Evolutionary conservation across 345 rosid genomes (phyloP), one percentile per base, ranked within the genome.

Genomic region (Euphorbia tirucalli): DNA sequence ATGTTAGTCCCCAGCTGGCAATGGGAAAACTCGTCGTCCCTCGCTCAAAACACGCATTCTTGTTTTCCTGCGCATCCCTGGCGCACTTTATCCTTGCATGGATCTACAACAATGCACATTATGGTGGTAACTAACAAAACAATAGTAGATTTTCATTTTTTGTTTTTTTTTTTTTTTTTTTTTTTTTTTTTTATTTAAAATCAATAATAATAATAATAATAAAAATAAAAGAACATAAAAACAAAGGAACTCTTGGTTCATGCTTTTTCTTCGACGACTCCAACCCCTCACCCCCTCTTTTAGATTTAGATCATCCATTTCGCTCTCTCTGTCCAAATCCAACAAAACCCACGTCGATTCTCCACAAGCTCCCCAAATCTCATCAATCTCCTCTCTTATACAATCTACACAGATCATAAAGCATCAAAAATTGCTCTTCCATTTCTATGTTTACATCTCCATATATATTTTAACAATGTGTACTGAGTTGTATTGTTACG

Each of bases 291-390:
- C 39, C 30, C 71, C n/a, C 59, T 52, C 55, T 62, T 54, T 0
- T 68, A 37, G 75, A 75, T 85, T 76, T 71, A 65, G 80, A 71
- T 79, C 80, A 66, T 69, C 78, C 56, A 25, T 62, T 43, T 74
- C 14, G 32, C 57, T 28, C 27, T 59, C 61, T 25, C 56, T 70
- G 55, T 68, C 52, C 57, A 35, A 74, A 71, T 66, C 74, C 68
- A 44, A 27, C 75, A 19, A 69, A 64, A 56, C 74, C 85, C 68
- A 78, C 79, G 75, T 82, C 80, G 68, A 55, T 68, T 58, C 72
- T 71, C 49, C 70, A 50, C 56, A 69, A 69, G 74, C 30, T 44
- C 35, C 72, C 72, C 66, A 13, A 54, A 22, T n/a, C 59, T 32
- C 52, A 15, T 8, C 16, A 35, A n/a, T 54, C 43, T 24, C 16